phyloP scores from a whole-genome alignment of 805 yeast species.

The Tetrapisispora arboricola region DNA sequence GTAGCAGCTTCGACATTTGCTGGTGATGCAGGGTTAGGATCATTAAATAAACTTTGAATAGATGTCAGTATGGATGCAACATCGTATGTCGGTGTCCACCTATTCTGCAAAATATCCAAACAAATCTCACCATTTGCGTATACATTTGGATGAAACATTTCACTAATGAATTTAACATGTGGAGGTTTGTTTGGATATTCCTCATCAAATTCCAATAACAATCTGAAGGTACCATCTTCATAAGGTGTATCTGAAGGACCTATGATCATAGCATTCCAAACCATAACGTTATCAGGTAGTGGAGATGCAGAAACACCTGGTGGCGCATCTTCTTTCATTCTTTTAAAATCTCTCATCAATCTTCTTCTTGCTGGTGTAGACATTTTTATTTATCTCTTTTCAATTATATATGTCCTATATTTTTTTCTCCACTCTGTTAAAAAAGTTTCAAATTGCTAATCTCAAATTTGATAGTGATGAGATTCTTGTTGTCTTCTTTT shows the following conservation, averaged over 20 bases:
- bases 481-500: too few relatives aligned
- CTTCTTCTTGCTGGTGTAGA: constrained; percentile 98
- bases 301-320: constrained; percentile 98
- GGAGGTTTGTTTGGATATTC: constrained; percentile 98
- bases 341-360: constrained; percentile 95
- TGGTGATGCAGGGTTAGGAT: constrained; percentile 93
- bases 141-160: constrained; percentile 97
- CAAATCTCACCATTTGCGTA: constrained; percentile 93
- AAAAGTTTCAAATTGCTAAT: too few relatives aligned
- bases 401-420: too few relatives aligned
- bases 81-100: constrained; percentile 98
- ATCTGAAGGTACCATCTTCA: constrained; percentile 93
- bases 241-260: constrained; percentile 98
- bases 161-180: constrained; percentile 75
- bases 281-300: constrained; percentile 91
- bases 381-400: too few relatives aligned
- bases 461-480: too few relatives aligned
- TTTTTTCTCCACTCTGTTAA: too few relatives aligned
- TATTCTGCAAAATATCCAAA: constrained; percentile 86
- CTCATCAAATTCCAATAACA: constrained; percentile 83
- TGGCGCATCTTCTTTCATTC: constrained; percentile 97
- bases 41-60: constrained; percentile 83
- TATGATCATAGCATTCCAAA: constrained; percentile 94
- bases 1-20: constrained; percentile 98
- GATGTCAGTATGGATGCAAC: constrained; percentile 92